A percentile compares a stretch with the other conserved stretches of the same genome.
Evolutionary conservation across 148 eudicot genomes (phyloP).

Genomic region (Chenopodium formosanum): DNA sequence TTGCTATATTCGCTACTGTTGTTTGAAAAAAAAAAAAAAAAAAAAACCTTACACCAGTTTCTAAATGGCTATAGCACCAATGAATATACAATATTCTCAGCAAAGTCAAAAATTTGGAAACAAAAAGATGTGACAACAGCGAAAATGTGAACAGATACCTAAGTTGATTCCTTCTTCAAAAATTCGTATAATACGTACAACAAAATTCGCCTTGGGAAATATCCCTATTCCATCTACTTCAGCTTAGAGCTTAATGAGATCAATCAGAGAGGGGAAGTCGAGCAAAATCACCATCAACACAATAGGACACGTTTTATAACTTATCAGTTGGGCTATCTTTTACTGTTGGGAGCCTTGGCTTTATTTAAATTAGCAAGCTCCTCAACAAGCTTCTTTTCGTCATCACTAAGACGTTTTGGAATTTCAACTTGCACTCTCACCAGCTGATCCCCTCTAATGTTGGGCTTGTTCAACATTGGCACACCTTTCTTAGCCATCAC

Average conservation of each 20-base stretch:
- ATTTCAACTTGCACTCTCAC: conserved; percentile 90
- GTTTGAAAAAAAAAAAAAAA: not conserved
- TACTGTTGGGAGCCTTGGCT: conserved; percentile 62
- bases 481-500: conserved; percentile 98
- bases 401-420: conserved; percentile 68
- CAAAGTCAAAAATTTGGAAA: not conserved
- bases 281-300: not conserved
- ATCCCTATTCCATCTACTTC: conserved; percentile 4
- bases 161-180: not conserved
- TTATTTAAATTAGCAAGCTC: conserved; percentile 73
- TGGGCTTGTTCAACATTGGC: conserved; percentile 64
- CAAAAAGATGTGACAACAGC: not conserved
- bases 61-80: not conserved
- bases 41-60: not conserved
- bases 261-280: not conserved
- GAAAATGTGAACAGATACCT: not conserved
- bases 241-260: conserved; percentile 6
- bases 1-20: not conserved
- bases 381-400: conserved; percentile 85
- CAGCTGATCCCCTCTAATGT: conserved; percentile 82
- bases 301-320: not conserved
- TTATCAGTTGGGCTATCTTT: conserved; percentile 32
- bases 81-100: conserved; percentile 16
- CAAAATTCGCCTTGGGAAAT: conserved; percentile 8
- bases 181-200: not conserved